A percentile compares a stretch with the other conserved stretches of the same genome.
phyloP scores from a whole-genome alignment of 2,329 filamentous ascomycete species.

The Gnomoniopsis sp. region DNA sequence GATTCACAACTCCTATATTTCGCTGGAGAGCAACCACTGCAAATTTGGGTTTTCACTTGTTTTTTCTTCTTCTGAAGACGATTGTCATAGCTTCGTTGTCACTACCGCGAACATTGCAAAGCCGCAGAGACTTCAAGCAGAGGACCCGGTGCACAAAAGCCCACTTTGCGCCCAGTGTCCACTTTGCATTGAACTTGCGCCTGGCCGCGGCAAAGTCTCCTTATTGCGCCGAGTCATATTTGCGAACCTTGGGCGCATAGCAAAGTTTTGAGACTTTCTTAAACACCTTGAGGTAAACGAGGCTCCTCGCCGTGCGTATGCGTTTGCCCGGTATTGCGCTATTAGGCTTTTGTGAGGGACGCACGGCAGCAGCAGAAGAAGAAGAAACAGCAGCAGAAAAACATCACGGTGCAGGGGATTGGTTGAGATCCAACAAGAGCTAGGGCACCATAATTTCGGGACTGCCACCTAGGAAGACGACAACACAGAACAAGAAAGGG shows the following conservation, averaged over 20 bases:
- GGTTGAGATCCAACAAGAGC: constrained; percentile 5
- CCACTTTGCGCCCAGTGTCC: not conserved
- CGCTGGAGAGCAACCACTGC: not conserved
- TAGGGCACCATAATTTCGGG: constrained; percentile 4
- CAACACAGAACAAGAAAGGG: not conserved
- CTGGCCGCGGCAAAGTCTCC: not conserved
- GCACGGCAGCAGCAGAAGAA: constrained; percentile 10
- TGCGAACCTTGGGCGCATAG: not conserved
- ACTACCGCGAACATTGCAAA: not conserved
- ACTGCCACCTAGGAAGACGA: not conserved
- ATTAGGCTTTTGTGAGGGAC: constrained; percentile 10
- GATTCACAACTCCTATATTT: constrained; percentile 3
- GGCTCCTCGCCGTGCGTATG: not conserved
- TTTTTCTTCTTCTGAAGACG: not conserved
- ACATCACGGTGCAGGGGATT: not conserved
- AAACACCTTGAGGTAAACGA: not conserved
- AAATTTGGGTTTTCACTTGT: not conserved
- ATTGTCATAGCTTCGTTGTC: not conserved
- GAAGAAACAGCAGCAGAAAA: not conserved
- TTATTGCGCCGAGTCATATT: not conserved
- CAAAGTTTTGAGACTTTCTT: not conserved
- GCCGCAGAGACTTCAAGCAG: not conserved
- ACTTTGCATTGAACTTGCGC: not conserved
- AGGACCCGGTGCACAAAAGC: not conserved
- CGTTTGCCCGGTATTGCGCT: constrained; percentile 5